Base-by-base conservation (phyloP, 2,329 filamentous ascomycete species). In the Tolypocladium paradoxum region DNA sequence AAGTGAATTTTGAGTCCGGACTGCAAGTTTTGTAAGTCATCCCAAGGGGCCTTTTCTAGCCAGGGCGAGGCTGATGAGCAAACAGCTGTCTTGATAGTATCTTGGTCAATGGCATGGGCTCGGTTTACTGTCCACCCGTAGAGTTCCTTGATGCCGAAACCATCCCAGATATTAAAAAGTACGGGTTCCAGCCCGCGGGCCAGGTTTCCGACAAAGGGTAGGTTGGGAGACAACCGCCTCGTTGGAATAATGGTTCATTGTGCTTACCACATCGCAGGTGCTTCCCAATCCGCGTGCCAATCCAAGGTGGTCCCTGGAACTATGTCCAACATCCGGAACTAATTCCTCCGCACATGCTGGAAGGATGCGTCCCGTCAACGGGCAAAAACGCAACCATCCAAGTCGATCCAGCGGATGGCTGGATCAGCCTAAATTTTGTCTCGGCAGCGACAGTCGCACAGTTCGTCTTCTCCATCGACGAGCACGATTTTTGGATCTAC, bases 401-500 rank as follows among this genome's bases (percentile, higher is more conserved):
- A n/a, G 51, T 55, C 6, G 54, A 55, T 20, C 38, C 54, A 9
- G 50, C 37, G 3, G 27, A 48, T 20, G 22, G 48, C 22, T 55
- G 54, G 54, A 36, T 51, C 16, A 54, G 53, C 49, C 50, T 54
- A 11, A 54, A 54, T 35, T 54, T 51, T 29, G 49, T 54, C n/a
- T 40, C 24, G 34, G 53, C 51, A 1, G 27, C 65, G 46, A 36
- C 53, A 12, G 18, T 20, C 31, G 49, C 45, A 34, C 24, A 34
- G 18, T 20, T 51, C 27, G 73, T 29, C 8, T 54, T 54, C 35
- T 69, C 68, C 5, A 71, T 76, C 33, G 73, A 75, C 55, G 65
- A 70, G 47, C 72, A 75, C 54, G 64, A 66, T 2, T 65, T 76
- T 64, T 71, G 64, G 53, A 60, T 76, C 8, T 75, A 74, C 50